Evolutionary conservation across 371 early-diverging fungal genomes (phyloP).

Genomic region (Cladochytrium tenue): DNA sequence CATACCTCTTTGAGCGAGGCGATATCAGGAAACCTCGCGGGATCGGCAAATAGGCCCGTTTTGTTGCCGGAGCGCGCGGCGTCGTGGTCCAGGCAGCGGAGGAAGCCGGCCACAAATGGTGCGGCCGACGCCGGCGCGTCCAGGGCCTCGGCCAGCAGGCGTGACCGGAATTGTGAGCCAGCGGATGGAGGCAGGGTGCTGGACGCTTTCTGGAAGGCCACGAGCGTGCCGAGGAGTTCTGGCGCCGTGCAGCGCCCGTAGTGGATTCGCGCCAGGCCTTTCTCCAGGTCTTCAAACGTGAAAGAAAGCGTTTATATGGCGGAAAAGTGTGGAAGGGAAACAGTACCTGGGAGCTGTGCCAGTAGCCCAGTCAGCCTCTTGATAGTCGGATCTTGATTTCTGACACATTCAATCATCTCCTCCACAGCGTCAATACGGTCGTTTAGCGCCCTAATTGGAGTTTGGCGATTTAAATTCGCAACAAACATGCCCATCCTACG

Average conservation of each 20-base stretch:
- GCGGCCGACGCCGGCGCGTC: conserved; percentile 34
- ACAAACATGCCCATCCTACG: no score
- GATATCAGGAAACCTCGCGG: conserved; percentile 60
- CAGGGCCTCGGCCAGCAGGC: conserved; percentile 24
- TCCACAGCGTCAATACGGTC: conserved; percentile 72
- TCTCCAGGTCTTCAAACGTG: conserved; percentile 71
- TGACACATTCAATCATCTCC: conserved; percentile 50
- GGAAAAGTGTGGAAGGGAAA: neutral
- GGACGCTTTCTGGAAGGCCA: conserved; percentile 52
- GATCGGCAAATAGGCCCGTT: conserved; percentile 52
- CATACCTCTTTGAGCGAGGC: conserved; percentile 46
- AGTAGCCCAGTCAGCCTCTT: conserved; percentile 26
- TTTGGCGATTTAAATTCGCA: no score
- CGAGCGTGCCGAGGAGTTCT: conserved; percentile 61
- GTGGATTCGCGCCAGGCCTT: conserved; percentile 71
- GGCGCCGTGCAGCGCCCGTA: conserved; percentile 65
- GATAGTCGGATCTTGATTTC: conserved; percentile 13
- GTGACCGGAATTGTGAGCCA: conserved; percentile 34
- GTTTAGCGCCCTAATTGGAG: conserved; percentile 50
- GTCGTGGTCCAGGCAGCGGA: conserved; percentile 40
- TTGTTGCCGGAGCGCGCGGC: conserved; percentile 51
- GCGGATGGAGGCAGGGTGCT: conserved; percentile 20
- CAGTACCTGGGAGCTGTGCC: conserved; percentile 32
- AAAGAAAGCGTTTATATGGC: neutral
- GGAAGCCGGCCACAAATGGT: conserved; percentile 37